These are phyloP conservation scores for Lentinula sp. DNA, from an alignment of 768 basidiomycete genomes.

Conservation along the genomic window DNA sequence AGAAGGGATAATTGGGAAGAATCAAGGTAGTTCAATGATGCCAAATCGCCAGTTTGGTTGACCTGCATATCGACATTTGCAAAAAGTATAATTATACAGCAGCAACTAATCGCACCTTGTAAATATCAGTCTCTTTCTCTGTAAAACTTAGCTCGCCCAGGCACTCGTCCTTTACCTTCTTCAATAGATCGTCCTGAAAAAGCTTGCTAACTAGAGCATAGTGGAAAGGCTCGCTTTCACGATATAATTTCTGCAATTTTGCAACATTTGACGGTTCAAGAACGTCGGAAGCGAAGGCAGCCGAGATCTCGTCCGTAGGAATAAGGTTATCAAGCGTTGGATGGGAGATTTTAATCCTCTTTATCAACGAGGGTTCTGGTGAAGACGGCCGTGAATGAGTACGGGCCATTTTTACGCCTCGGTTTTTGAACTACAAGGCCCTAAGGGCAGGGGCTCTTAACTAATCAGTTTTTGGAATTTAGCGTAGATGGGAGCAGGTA, in stretches of 20 bases:
- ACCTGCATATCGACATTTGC: constrained; percentile 44
- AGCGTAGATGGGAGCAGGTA: not conserved
- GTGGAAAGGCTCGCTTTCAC: constrained; percentile 65
- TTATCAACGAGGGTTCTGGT: constrained; percentile 22
- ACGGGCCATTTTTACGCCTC: constrained; percentile 29
- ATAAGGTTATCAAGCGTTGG: constrained; percentile 8
- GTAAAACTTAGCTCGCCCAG: constrained; percentile 72
- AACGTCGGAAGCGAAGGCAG: constrained; percentile 45
- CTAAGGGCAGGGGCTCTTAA: not conserved
- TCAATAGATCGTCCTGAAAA: constrained; percentile 78
- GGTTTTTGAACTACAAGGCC: not conserved
- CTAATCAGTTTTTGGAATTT: not conserved
- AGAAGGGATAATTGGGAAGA: constrained; percentile 72
- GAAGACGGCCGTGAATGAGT: constrained; percentile 42
- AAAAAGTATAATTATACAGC: constrained; percentile 4
- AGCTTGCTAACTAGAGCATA: constrained; percentile 76
- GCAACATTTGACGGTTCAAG: constrained; percentile 54
- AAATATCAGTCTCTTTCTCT: constrained; percentile 97
- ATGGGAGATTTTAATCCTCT: constrained; percentile 24
- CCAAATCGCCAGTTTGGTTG: constrained; percentile 94
- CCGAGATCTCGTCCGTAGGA: constrained; percentile 22
- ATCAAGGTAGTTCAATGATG: constrained; percentile 84
- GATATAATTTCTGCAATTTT: constrained; percentile 50
- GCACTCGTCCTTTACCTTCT: constrained; percentile 80
- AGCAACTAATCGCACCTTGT: constrained; percentile 56